These are phyloP conservation scores for Cryomyces antarcticus DNA, from an alignment of 495 filamentous ascomycete species.

Conservation along the genomic window DNA sequence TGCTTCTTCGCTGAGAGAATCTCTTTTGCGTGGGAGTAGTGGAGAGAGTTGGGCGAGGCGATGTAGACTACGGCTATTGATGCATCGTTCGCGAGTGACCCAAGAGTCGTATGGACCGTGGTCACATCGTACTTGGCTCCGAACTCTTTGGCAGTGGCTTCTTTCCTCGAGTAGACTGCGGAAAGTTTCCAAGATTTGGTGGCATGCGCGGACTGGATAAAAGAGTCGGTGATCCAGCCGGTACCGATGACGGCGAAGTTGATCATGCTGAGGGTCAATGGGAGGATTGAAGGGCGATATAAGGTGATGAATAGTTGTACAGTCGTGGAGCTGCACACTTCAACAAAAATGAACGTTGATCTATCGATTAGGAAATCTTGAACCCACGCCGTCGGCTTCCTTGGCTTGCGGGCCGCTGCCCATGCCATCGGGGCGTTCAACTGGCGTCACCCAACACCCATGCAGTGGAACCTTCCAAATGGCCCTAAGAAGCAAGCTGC, in stretches of 20 bases:
- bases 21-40: constrained; percentile 33
- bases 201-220: constrained; percentile 14
- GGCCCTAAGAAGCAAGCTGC: too few relatives aligned
- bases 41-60: constrained; percentile 29
- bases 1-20: constrained; percentile 34
- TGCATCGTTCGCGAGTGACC: constrained; percentile 21
- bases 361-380: too few relatives aligned
- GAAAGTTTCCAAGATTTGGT: constrained; percentile 13
- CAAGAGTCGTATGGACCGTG: constrained; percentile 10
- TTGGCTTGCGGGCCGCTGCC: too few relatives aligned
- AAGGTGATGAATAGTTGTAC: too few relatives aligned
- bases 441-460: too few relatives aligned
- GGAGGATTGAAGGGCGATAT: too few relatives aligned
- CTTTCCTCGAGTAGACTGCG: constrained; percentile 17
- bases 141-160: constrained; percentile 12
- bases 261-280: constrained; percentile 1
- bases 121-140: constrained; percentile 8
- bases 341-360: too few relatives aligned
- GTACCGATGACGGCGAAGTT: constrained; percentile 13
- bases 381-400: too few relatives aligned
- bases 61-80: constrained; percentile 32
- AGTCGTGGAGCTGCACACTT: too few relatives aligned
- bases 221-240: constrained; percentile 20
- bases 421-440: too few relatives aligned
- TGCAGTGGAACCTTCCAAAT: too few relatives aligned